Evolutionary conservation across 495 filamentous ascomycete species (phyloP), one percentile per base, ranked within the genome.

Genomic region (Massariosphaeria phaeospora): DNA sequence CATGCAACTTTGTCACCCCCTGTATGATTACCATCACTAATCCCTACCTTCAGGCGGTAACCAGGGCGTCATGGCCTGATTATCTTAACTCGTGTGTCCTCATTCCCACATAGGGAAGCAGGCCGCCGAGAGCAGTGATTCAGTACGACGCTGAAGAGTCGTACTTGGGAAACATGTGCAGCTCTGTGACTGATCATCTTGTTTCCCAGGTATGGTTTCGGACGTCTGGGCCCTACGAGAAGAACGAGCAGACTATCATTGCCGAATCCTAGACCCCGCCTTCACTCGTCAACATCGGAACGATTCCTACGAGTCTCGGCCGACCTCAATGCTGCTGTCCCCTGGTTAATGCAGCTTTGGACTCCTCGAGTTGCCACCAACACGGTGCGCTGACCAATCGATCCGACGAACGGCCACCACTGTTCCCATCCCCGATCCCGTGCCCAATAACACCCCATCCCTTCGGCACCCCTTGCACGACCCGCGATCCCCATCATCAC

Each of bases 11-110:
- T 17, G 11, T 4, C 36, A 34, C 24, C 27, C 55, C 31, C 31
- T 17, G n/a, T 31, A 52, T 59, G 34, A 20, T 39, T 59, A 24
- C 21, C 52, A 45, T 23, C 41, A 41, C 55, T 59, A 33, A 59
- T 33, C 18, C 31, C 15, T 30, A 7, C 11, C 38, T 33, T 36
- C 31, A 59, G 55, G 55, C 18, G 55, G 55, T 6, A 52, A 52
- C 27, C 47, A 52, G 52, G 55, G 55, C 33, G 41, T 59, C 29
- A 59, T 59, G 55, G 55, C 55, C 41, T 59, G 55, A 59, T 12
- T 47, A 0, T 23, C 18, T 21, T 44, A 17, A 24, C 11, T 15
- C 38, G 29, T 18, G 33, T 39, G 30, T n/a, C 38, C 39, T 25
- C 30, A 25, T 21, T 13, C 33, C 27, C 29, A 24, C 25, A 18